A percentile compares a stretch with the other conserved stretches of the same genome.
These are phyloP conservation scores for Dimargaris xerosporica DNA, from an alignment of 192 early-diverging fungal species.

Conservation along the genomic window DNA sequence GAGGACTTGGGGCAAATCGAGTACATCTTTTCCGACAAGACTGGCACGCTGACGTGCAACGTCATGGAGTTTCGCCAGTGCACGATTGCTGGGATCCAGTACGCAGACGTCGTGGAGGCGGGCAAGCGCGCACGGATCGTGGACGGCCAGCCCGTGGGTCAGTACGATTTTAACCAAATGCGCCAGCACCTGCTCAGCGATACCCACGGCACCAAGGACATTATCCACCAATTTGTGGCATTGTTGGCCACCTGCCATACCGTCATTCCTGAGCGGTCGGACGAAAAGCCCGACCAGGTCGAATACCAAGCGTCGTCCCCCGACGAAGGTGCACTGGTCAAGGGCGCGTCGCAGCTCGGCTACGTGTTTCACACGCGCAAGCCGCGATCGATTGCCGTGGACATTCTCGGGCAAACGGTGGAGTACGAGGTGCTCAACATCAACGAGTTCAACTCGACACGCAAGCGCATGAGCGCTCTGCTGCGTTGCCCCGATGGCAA, in stretches of 20 bases:
- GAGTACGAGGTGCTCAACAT: conserved; percentile 91
- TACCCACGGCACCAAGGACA: conserved; percentile 35
- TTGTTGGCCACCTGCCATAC: conserved; percentile 91
- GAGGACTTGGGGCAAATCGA: conserved; percentile 96
- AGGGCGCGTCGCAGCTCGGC: conserved; percentile 45
- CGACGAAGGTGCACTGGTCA: conserved; percentile 88
- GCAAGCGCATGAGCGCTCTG: conserved; percentile 94
- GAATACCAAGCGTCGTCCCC: conserved; percentile 93
- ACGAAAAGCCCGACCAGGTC: conserved; percentile 49
- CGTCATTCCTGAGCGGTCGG: conserved; percentile 79
- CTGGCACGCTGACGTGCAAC: conserved; percentile 73
- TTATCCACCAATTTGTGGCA: conserved; percentile 80
- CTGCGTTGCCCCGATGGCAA: conserved; percentile 71
- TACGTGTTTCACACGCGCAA: conserved; percentile 48
- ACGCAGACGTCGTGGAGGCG: conserved; percentile 81
- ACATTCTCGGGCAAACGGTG: conserved; percentile 13
- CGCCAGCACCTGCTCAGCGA: conserved; percentile 34
- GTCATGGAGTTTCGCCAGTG: conserved; percentile 82
- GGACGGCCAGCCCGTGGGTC: conserved; percentile 50
- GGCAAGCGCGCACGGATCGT: conserved; percentile 64
- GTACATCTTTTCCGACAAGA: conserved; percentile 97
- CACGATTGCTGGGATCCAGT: conserved; percentile 81
- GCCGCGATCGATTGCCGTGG: conserved; percentile 27
- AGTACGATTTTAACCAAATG: conserved; percentile 47
- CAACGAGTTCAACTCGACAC: conserved; percentile 98